These are phyloP conservation scores for Pestalotiopsis fici DNA, from an alignment of 2,329 filamentous ascomycete genomes.

Conservation along the genomic window DNA sequence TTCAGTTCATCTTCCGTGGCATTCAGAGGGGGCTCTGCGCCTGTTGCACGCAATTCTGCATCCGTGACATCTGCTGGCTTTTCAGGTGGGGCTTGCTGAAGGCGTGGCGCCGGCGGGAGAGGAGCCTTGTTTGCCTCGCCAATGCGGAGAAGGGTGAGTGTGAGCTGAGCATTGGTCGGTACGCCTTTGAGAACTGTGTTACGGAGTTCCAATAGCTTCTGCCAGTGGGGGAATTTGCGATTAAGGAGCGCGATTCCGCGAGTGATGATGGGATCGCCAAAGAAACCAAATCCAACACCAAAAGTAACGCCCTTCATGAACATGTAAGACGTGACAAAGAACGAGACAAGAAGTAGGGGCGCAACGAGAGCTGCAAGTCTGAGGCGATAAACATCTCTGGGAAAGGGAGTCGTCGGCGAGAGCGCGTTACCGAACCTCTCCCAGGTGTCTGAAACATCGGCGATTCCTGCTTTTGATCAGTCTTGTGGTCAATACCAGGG, in stretches of 20 bases:
- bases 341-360: constrained; percentile 52
- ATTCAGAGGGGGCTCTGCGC: constrained; percentile 50
- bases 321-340: constrained; percentile 59
- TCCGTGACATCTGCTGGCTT: constrained; percentile 40
- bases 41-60: constrained; percentile 50
- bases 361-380: constrained; percentile 54
- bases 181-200: constrained; percentile 80
- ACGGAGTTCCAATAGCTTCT: constrained; percentile 71
- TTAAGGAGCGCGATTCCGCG: constrained; percentile 62
- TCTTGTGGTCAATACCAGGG: too few species aligned
- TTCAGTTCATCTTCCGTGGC: constrained; percentile 68
- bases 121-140: constrained; percentile 82
- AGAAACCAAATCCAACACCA: constrained; percentile 73
- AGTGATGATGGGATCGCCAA: constrained; percentile 73
- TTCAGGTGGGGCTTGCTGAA: constrained; percentile 34
- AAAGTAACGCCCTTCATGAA: constrained; percentile 68
- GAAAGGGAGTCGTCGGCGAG: constrained; percentile 66
- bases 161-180: constrained; percentile 83
- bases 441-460: constrained; percentile 51
- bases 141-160: constrained; percentile 77
- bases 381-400: constrained; percentile 50
- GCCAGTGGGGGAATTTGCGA: constrained; percentile 67
- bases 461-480: constrained; percentile 25
- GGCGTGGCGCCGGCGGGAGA: constrained; percentile 59
- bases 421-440: constrained; percentile 56